Base-by-base conservation (phyloP, 2,329 filamentous ascomycete species). In the Exserohilum rostratum region DNA sequence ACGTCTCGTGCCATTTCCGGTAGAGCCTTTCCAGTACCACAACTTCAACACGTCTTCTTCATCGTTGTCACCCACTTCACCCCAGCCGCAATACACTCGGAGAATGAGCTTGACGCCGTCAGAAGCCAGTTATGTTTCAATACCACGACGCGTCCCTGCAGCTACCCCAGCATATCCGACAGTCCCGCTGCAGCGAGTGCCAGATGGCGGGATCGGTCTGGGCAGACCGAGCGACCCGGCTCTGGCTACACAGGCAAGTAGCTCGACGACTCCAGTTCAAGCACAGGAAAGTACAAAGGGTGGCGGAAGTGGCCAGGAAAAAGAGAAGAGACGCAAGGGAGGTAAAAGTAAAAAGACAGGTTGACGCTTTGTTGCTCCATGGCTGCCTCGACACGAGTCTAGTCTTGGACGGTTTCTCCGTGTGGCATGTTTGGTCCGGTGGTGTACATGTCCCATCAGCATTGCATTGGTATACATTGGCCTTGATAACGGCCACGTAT, bases 111-210 rank as follows among this genome's bases (percentile, higher is more conserved):
- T 66, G 11, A 62, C 53, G 0, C 44, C 60, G 31, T 60, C 61
- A 5, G 70, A 71, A 39, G 57, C 60, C 34, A 60, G 63, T 18
- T 71, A 70, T 35, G 65, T 62, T 13, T 53, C 65, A 6, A 64
- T 76, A 52, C 70, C 73, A 22, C 71, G 74, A 27, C 72, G 73
- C 35, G 68, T 75, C n/a, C 74, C 75, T 20, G 68, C 72, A 10
- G 67, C 73, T 2, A 46, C 72, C 12, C 67, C 72, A 3, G 54
- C 50, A 22, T 20, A 50, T 20, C 35, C 50, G 27, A 29, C 50
- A 13, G 38, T 34, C 12, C 38, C 46, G 2, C 25, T 50, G 10
- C 67, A 66, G 46, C 64, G 60, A 39, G 50, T 59, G 25, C 45
- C 50, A 42, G 50, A 50, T 44, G 46, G 54, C n/a, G 35, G 60